A percentile compares a stretch with the other conserved stretches of the same genome.
These are phyloP conservation scores for Fraxinus platypoda DNA, from an alignment of 305 asterid species.

Conservation along the genomic window DNA sequence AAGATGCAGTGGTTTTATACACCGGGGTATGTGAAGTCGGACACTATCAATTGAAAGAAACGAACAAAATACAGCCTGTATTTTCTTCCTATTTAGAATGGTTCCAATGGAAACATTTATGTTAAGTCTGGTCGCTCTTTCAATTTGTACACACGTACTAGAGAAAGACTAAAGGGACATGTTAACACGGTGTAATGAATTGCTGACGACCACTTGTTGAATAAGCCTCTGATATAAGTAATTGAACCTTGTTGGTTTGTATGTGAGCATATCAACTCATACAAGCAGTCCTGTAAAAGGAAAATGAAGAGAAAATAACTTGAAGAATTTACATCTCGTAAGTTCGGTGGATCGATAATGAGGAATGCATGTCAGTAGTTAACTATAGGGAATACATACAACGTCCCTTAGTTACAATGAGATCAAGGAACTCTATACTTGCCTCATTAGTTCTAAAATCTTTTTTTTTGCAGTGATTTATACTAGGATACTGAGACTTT, in stretches of 20 bases:
- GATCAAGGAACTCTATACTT: conserved; percentile 9
- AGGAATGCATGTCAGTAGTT: neutral
- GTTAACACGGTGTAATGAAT: neutral
- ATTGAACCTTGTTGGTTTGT: neutral
- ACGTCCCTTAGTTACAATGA: neutral
- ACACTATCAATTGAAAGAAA: neutral
- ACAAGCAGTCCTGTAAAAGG: conserved; percentile 5
- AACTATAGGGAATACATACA: neutral
- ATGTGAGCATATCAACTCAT: neutral
- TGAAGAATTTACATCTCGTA: conserved; percentile 1
- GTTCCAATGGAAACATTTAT: neutral
- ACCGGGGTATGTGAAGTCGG: neutral
- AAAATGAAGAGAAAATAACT: neutral
- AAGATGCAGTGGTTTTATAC: neutral
- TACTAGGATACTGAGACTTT: neutral
- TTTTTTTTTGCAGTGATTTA: neutral
- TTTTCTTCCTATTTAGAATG: neutral
- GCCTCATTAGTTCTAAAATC: neutral
- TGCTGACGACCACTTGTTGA: neutral
- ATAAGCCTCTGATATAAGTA: neutral
- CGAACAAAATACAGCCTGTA: neutral
- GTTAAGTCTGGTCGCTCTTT: neutral
- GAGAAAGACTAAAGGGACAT: neutral
- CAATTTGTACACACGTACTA: neutral
- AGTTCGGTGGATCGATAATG: neutral